Conservation (phyloP, 176 grass and related monocot species). For the Raddia guianensis region DNA sequence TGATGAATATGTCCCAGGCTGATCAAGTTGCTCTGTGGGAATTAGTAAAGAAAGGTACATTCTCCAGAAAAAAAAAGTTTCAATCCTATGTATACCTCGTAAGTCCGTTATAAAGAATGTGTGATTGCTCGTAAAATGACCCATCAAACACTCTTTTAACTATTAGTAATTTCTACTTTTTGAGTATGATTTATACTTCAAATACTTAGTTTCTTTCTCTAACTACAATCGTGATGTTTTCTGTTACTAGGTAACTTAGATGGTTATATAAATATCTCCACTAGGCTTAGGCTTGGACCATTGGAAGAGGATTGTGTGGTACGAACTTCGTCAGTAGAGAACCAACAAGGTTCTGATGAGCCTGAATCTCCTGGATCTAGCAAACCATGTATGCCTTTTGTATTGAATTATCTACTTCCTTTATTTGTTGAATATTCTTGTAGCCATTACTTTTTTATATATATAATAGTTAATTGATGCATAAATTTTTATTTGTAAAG, state of each 20-base stretch:
- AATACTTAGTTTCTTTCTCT: not conserved
- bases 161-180: not conserved
- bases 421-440: conserved; percentile 1
- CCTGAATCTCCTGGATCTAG: conserved; percentile 69
- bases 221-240: conserved; percentile 22
- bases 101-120: not conserved
- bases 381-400: conserved; percentile 60
- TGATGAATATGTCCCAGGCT: conserved; percentile 99
- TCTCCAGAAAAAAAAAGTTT: conserved; percentile 22
- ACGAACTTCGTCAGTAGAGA: conserved; percentile 32
- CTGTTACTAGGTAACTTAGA: conserved; percentile 68
- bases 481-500: not conserved
- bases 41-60: conserved; percentile 80
- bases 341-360: conserved; percentile 68
- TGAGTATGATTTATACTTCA: not conserved
- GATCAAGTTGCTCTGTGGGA: conserved; percentile 94
- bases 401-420: not conserved
- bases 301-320: conserved; percentile 66
- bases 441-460: not conserved
- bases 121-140: not conserved
- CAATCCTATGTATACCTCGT: not conserved
- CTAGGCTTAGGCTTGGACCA: conserved; percentile 85
- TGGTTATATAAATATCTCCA: conserved; percentile 67
- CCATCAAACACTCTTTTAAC: not conserved
- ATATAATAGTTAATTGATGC: conserved; percentile 21